Percentiles rank a stretch among this genome's conserved stretches.
phyloP scores from a whole-genome alignment of 768 basidiomycete species.

The Naganishia vishniacii region DNA sequence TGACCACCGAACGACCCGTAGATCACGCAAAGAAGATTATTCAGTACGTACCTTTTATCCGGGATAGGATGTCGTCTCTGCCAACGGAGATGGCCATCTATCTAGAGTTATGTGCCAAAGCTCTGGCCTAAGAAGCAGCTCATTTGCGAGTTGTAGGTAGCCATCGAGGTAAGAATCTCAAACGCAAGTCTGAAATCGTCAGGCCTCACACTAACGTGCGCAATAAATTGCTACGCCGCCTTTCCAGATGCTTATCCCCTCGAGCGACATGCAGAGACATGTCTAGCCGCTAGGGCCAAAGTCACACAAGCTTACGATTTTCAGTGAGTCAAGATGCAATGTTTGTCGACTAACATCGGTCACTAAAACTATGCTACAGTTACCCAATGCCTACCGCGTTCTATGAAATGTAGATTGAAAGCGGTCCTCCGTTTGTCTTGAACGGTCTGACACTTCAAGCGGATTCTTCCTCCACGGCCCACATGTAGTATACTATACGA shows the following conservation, averaged over 20 bases:
- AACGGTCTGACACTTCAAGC: neutral
- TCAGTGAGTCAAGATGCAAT: neutral
- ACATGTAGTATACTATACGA: slow-evolving; percentile 79
- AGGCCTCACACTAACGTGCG: too few relatives aligned
- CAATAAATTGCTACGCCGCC: neutral
- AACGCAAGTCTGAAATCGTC: too few relatives aligned
- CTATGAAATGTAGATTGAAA: neutral
- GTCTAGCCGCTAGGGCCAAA: neutral
- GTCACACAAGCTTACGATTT: slow-evolving; percentile 2
- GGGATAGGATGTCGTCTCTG: neutral
- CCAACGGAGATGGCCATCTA: slow-evolving; percentile 14
- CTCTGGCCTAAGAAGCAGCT: slow-evolving; percentile 3
- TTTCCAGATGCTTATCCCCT: neutral
- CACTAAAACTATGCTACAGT: neutral
- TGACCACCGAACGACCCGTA: slow-evolving; percentile 10
- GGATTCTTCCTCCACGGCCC: slow-evolving; percentile 61
- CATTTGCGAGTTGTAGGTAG: neutral
- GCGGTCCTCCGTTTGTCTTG: slow-evolving; percentile 6
- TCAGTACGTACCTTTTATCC: neutral
- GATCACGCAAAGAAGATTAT: slow-evolving; percentile 8
- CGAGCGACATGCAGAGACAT: neutral
- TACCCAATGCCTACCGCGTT: neutral
- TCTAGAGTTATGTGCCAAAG: slow-evolving; percentile 11
- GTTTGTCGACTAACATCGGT: neutral
- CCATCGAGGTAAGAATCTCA: slow-evolving; percentile 14